Percentiles rank a stretch among this genome's conserved stretches.
Evolutionary conservation across 169 alveolate species (phyloP).

Genomic region (Plasmodium falciparum): DNA sequence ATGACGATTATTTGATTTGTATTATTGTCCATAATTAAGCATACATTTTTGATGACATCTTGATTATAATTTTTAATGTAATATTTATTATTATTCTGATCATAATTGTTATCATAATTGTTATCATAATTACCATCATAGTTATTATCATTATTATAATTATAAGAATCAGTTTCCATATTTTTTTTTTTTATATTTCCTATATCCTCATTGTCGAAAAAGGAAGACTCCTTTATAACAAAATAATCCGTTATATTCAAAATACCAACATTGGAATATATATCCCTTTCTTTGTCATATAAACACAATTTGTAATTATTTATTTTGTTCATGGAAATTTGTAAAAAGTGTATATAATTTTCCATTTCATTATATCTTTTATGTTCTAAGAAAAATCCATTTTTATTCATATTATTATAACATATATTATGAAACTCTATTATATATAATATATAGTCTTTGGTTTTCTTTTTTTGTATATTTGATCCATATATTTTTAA

Average conservation of each 20-base stretch:
- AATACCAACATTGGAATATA: conserved; percentile 35
- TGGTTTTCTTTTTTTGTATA: conserved; percentile 11
- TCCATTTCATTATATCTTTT: not conserved
- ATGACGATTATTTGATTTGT: conserved; percentile 20
- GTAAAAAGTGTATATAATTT: conserved; percentile 40
- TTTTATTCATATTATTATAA: conserved; percentile 17
- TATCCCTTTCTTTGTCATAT: conserved; percentile 23
- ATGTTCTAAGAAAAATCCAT: conserved; percentile 18
- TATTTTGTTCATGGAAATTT: conserved; percentile 11
- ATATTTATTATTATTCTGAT: no score
- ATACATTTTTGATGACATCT: conserved; percentile 31
- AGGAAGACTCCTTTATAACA: conserved; percentile 50
- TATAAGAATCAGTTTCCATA: no score
- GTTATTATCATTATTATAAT: no score
- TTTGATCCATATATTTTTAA: conserved; percentile 32
- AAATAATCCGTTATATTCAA: conserved; percentile 69
- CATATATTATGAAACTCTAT: conserved; percentile 57
- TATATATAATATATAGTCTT: conserved; percentile 38
- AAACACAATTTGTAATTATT: conserved; percentile 62
- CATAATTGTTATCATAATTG: no score
- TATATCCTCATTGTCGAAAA: conserved; percentile 13
- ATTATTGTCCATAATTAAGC: conserved; percentile 15
- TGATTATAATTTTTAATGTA: no score
- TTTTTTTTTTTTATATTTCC: conserved; percentile 1
- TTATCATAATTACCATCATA: no score